Evolutionary conservation across 805 yeast species (phyloP).

Genomic region (Suhomyces prunicola): DNA sequence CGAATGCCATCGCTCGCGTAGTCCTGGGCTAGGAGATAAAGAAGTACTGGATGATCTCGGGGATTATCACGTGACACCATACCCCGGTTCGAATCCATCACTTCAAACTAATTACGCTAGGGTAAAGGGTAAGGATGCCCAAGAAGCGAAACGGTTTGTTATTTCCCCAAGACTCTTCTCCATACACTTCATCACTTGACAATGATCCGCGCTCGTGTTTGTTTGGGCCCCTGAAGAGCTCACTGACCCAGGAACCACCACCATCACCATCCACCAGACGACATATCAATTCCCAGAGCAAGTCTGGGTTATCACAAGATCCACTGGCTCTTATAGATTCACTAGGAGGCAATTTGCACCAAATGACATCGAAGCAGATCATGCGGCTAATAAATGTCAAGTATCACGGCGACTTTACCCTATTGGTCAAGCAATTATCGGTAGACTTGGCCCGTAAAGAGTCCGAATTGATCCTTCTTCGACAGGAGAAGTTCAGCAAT

Average conservation of each 20-base stretch:
- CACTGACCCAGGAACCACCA: not conserved
- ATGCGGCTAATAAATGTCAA: slow-evolving; percentile 20
- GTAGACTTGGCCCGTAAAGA: slow-evolving; percentile 47
- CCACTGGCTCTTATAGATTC: slow-evolving; percentile 4
- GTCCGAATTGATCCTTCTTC: slow-evolving; percentile 39
- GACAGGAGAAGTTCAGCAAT: slow-evolving; percentile 28
- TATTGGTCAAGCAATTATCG: slow-evolving; percentile 45
- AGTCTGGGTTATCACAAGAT: not conserved
- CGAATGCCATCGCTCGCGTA: not conserved
- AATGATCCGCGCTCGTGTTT: slow-evolving; percentile 5
- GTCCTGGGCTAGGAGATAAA: no score
- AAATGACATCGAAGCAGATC: slow-evolving; percentile 11
- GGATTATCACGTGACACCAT: not conserved
- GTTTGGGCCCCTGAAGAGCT: slow-evolving; percentile 7
- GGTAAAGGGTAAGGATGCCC: slow-evolving; percentile 2
- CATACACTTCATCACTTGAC: not conserved
- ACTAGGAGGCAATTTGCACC: slow-evolving; percentile 14
- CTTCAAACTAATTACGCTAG: not conserved
- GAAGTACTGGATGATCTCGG: not conserved
- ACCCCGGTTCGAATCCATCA: not conserved
- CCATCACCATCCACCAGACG: not conserved
- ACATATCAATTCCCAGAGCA: not conserved
- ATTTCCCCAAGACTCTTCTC: slow-evolving; percentile 11
- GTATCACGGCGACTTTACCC: slow-evolving; percentile 23
- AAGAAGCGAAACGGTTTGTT: slow-evolving; percentile 10